Evolutionary conservation across 768 basidiomycete species (phyloP).

Genomic region (Lactarius deliciosus): DNA sequence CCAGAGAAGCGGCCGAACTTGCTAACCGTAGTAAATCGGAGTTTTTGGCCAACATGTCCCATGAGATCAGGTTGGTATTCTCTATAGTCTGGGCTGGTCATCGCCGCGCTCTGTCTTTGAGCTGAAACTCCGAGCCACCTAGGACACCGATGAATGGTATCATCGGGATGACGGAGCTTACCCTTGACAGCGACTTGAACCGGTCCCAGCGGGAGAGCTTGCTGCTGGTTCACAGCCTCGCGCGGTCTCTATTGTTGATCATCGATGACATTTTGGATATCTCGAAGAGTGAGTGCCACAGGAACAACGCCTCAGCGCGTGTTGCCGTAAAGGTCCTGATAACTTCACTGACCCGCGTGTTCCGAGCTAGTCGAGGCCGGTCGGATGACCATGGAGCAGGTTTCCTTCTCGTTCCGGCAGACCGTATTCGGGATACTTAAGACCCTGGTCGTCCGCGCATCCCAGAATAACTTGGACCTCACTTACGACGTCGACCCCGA

Average conservation of each 20-base stretch:
- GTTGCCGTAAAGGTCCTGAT: not conserved
- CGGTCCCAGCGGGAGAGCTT: slow-evolving; percentile 93
- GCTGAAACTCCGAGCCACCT: slow-evolving; percentile 13
- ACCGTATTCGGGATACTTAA: slow-evolving; percentile 98
- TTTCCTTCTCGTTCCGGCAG: slow-evolving; percentile 96
- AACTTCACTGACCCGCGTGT: not conserved
- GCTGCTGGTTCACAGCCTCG: slow-evolving; percentile 91
- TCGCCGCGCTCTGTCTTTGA: not conserved
- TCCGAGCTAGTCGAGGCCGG: slow-evolving; percentile 83
- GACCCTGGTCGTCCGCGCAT: slow-evolving; percentile 95
- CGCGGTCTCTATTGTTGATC: slow-evolving; percentile 88
- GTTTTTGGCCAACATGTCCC: slow-evolving; percentile 98
- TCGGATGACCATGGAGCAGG: slow-evolving; percentile 99
- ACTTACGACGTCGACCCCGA: slow-evolving; percentile 95
- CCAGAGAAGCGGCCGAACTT: slow-evolving; percentile 93
- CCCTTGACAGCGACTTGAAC: slow-evolving; percentile 93
- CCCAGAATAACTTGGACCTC: slow-evolving; percentile 93
- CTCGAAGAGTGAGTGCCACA: slow-evolving; percentile 81
- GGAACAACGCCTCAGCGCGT: not conserved
- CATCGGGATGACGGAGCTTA: slow-evolving; percentile 99
- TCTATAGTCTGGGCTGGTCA: not conserved
- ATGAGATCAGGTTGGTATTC: slow-evolving; percentile 85
- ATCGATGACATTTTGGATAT: slow-evolving; percentile 99
- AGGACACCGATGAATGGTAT: slow-evolving; percentile 99
- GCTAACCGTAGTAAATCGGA: slow-evolving; percentile 98